phyloP scores from a whole-genome alignment of 2,329 filamentous ascomycete species.

The Penicillium concentricum region DNA sequence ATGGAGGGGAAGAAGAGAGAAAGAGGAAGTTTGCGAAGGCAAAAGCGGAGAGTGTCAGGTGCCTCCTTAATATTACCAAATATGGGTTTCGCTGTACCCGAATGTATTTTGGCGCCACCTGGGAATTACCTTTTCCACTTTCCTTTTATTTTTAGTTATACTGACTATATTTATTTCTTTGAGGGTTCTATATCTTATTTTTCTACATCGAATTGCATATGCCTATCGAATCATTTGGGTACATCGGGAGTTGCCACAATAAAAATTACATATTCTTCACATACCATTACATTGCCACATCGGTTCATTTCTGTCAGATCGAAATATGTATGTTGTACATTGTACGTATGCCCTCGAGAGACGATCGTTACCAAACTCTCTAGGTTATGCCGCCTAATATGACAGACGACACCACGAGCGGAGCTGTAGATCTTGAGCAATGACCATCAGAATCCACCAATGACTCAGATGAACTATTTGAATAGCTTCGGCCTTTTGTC shows the following conservation, averaged over 20 bases:
- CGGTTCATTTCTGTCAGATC: neutral
- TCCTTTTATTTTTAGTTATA: neutral
- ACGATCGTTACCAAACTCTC: neutral
- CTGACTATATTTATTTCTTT: conserved; percentile 5
- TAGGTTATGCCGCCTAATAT: neutral
- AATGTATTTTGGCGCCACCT: conserved; percentile 20
- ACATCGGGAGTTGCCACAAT: conserved; percentile 5
- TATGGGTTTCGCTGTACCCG: conserved; percentile 15
- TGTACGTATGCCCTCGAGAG: neutral
- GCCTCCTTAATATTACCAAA: conserved; percentile 29
- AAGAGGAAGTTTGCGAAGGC: conserved; percentile 22
- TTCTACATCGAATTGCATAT: neutral
- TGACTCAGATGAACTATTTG: conserved; percentile 6
- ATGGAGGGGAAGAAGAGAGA: conserved; percentile 16
- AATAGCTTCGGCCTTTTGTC: conserved; percentile 11
- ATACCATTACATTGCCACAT: conserved; percentile 2
- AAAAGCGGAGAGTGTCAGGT: conserved; percentile 32
- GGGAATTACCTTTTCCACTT: conserved; percentile 14
- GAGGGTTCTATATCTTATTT: too few species aligned
- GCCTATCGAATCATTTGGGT: conserved; percentile 1
- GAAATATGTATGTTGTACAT: neutral
- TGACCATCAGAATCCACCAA: conserved; percentile 11
- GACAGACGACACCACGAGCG: conserved; percentile 2
- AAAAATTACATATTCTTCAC: conserved; percentile 4
- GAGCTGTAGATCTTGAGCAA: conserved; percentile 11